These are phyloP conservation scores for Luzula sylvatica DNA, from an alignment of 176 grass and related monocot genomes.

Conservation along the genomic window DNA sequence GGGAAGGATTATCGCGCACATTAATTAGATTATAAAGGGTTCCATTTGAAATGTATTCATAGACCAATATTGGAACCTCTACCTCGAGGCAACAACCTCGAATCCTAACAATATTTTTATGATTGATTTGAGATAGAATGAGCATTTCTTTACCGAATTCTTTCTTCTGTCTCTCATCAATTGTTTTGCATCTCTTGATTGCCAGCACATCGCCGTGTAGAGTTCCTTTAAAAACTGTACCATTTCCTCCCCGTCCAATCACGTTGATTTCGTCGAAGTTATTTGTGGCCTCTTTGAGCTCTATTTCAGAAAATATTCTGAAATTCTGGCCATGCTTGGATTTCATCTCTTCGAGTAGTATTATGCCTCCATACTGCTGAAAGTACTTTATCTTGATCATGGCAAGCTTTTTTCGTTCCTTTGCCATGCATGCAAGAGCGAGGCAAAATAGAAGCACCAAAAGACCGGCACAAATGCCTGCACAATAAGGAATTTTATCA, in stretches of 20 bases:
- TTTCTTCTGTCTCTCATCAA: slow-evolving; percentile 47
- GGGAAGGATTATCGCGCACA: neutral
- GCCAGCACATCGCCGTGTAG: slow-evolving; percentile 11
- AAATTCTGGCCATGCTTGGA: slow-evolving; percentile 36
- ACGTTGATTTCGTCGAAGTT: slow-evolving; percentile 1
- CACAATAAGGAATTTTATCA: too few relatives aligned
- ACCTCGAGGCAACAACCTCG: slow-evolving; percentile 42
- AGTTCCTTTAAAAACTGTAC: neutral
- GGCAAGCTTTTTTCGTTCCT: slow-evolving; percentile 29
- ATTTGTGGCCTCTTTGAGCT: neutral
- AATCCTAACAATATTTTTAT: slow-evolving; percentile 38
- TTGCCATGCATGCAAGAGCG: slow-evolving; percentile 24
- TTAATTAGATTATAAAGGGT: slow-evolving; percentile 32
- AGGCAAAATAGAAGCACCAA: slow-evolving; percentile 20
- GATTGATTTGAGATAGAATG: slow-evolving; percentile 57
- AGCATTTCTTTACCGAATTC: slow-evolving; percentile 64
- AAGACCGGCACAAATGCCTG: slow-evolving; percentile 30
- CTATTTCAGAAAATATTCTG: slow-evolving; percentile 9
- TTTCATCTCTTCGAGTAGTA: too few relatives aligned
- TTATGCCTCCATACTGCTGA: too few relatives aligned
- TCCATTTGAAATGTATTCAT: slow-evolving; percentile 38
- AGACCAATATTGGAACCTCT: slow-evolving; percentile 42
- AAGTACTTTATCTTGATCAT: slow-evolving; percentile 32
- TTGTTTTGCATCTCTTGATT: slow-evolving; percentile 33
- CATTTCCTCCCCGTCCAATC: slow-evolving; percentile 5